Evolutionary conservation across 2,329 filamentous ascomycete species (phyloP).

Genomic region (Colletotrichum shisoi): DNA sequence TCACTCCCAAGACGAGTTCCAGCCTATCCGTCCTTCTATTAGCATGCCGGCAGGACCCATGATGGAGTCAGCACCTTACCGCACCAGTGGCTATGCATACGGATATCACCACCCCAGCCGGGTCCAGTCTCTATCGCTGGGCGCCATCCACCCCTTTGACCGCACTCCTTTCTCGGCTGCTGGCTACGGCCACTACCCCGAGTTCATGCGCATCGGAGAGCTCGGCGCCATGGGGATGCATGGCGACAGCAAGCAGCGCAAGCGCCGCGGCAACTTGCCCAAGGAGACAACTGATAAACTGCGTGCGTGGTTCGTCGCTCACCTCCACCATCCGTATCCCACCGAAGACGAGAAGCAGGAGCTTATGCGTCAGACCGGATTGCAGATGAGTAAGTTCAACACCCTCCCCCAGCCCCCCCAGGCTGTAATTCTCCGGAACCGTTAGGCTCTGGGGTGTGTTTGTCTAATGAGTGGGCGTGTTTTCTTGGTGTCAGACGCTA

Average conservation of each 20-base stretch:
- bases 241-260: conserved; percentile 62
- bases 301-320: conserved; percentile 79
- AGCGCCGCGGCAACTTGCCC: conserved; percentile 84
- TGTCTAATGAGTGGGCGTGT: background rate
- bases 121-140: conserved; percentile 57
- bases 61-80: conserved; percentile 49
- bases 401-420: no score
- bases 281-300: conserved; percentile 87
- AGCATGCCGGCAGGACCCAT: conserved; percentile 43
- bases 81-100: conserved; percentile 49
- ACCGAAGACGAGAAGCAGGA: conserved; percentile 80
- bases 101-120: conserved; percentile 55
- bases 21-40: conserved; percentile 46
- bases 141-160: conserved; percentile 55
- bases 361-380: conserved; percentile 76
- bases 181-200: conserved; percentile 54
- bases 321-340: conserved; percentile 82
- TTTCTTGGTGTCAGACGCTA: conserved; percentile 38
- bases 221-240: conserved; percentile 50
- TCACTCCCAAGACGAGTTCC: conserved; percentile 50
- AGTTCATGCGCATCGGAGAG: conserved; percentile 55
- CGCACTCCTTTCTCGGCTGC: conserved; percentile 55
- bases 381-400: conserved; percentile 75
- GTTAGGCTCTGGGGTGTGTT: conserved; percentile 3
- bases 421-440: conserved; percentile 14